Conservation (phyloP, 2,329 filamentous ascomycete genomes). For the Penicillium corylophilum region DNA sequence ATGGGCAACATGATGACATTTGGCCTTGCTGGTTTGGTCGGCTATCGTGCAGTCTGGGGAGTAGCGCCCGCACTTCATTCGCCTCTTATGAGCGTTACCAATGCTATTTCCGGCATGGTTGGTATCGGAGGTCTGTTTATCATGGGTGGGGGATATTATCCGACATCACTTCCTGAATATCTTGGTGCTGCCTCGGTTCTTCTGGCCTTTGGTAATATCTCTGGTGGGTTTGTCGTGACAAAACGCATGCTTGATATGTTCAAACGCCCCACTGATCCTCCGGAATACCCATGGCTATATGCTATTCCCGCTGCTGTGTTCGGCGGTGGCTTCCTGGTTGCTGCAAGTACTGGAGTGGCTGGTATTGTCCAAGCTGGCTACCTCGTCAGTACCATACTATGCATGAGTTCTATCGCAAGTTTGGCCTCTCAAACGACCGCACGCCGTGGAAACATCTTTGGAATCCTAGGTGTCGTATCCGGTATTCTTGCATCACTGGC, state of each 20-base stretch:
- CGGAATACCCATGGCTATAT: constrained; percentile 86
- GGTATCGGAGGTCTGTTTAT: constrained; percentile 86
- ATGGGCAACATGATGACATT: constrained; percentile 89
- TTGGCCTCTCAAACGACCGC: constrained; percentile 81
- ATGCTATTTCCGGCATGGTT: constrained; percentile 90
- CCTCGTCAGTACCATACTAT: constrained; percentile 77
- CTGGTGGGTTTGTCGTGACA: constrained; percentile 86
- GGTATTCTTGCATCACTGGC: constrained; percentile 80
- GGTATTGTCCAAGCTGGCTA: constrained; percentile 87
- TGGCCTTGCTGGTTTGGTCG: constrained; percentile 77
- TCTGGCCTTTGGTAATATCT: constrained; percentile 83
- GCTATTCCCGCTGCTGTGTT: constrained; percentile 74
- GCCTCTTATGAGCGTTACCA: constrained; percentile 88
- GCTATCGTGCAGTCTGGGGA: constrained; percentile 86
- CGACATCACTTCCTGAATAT: constrained; percentile 73
- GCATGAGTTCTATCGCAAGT: constrained; percentile 79
- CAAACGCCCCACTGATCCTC: constrained; percentile 77
- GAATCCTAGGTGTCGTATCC: constrained; percentile 79
- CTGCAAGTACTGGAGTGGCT: constrained; percentile 76
- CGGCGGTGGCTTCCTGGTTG: constrained; percentile 76
- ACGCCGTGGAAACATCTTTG: constrained; percentile 79
- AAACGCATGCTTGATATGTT: constrained; percentile 96
- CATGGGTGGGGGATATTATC: constrained; percentile 76
- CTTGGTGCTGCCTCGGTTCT: constrained; percentile 79
- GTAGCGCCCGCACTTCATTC: constrained; percentile 81